A percentile compares a stretch with the other conserved stretches of the same genome.
Conservation (phyloP, 1,284 basidiomycete genomes). For the Cryptococcus wingfieldii region DNA sequence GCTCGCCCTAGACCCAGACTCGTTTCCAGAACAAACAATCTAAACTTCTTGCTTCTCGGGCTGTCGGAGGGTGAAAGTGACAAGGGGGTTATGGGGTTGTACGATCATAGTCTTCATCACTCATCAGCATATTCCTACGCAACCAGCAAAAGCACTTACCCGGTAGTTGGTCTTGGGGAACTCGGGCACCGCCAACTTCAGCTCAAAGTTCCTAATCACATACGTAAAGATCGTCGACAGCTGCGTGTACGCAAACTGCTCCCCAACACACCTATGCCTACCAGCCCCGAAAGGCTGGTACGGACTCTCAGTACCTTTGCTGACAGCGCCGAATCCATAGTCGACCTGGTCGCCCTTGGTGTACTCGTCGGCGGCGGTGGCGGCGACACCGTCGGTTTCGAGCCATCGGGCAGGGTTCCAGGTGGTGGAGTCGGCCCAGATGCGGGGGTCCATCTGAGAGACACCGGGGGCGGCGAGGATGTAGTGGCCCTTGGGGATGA, state of each 20-base stretch:
- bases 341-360: constrained; percentile 79
- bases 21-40: neutral
- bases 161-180: constrained; percentile 87
- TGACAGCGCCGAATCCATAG: constrained; percentile 90
- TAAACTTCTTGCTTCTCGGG: constrained; percentile 14
- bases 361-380: constrained; percentile 69
- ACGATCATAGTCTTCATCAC: constrained; percentile 63
- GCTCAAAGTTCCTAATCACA: constrained; percentile 70
- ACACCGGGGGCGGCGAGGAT: constrained; percentile 88
- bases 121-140: neutral
- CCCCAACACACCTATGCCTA: constrained; percentile 60
- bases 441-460: constrained; percentile 75
- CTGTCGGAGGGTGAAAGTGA: constrained; percentile 28
- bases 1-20: too few species aligned
- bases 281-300: constrained; percentile 98
- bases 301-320: constrained; percentile 83
- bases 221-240: constrained; percentile 78
- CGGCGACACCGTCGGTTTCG: constrained; percentile 70
- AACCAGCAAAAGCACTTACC: constrained; percentile 54
- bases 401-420: constrained; percentile 87
- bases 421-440: constrained; percentile 69
- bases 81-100: constrained; percentile 52
- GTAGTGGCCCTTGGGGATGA: constrained; percentile 87
- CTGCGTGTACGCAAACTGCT: constrained; percentile 90
- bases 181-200: constrained; percentile 59